Percentiles rank a stretch among this genome's conserved stretches.
Conservation (phyloP, 495 filamentous ascomycete genomes). For the Opeltia flavorubescens region DNA sequence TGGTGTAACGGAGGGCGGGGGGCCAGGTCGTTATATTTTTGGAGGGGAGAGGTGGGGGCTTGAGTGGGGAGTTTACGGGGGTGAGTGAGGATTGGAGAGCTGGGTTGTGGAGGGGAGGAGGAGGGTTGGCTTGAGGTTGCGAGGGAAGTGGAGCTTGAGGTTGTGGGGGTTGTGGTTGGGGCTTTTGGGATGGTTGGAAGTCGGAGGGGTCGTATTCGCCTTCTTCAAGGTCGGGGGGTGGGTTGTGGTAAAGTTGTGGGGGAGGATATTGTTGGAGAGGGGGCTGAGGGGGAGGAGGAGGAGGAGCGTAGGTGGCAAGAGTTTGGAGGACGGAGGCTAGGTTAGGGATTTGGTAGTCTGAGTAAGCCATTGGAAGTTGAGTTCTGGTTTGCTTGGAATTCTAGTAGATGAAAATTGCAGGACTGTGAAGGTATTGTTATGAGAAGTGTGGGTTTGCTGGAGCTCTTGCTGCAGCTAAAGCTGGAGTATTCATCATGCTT, state of each 20-base stretch:
- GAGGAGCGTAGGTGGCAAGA: conserved; percentile 28
- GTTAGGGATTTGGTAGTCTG: conserved; percentile 29
- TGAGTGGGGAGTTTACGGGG: conserved; percentile 1
- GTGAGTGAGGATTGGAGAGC: no score
- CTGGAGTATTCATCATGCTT: no score
- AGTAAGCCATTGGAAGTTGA: conserved; percentile 17
- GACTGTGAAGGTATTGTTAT: no score
- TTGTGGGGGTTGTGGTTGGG: conserved; percentile 1
- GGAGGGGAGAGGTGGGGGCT: conserved; percentile 24
- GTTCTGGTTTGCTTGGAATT: not conserved
- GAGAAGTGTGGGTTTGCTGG: not conserved
- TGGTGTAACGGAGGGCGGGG: conserved; percentile 46
- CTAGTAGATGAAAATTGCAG: no score
- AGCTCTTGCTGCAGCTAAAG: not conserved
- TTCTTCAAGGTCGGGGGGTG: conserved; percentile 6
- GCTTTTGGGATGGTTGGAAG: conserved; percentile 22
- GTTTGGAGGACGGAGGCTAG: conserved; percentile 40
- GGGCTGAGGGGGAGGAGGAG: conserved; percentile 1
- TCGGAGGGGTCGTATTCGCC: conserved; percentile 22
- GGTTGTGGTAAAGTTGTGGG: not conserved
- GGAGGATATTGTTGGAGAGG: not conserved
- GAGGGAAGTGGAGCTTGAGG: no score
- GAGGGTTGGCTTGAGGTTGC: conserved; percentile 1
- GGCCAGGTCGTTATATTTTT: conserved; percentile 52
- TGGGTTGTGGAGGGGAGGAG: no score